These are phyloP conservation scores for Hygrophorus russula DNA, from an alignment of 768 basidiomycete genomes.

Conservation along the genomic window DNA sequence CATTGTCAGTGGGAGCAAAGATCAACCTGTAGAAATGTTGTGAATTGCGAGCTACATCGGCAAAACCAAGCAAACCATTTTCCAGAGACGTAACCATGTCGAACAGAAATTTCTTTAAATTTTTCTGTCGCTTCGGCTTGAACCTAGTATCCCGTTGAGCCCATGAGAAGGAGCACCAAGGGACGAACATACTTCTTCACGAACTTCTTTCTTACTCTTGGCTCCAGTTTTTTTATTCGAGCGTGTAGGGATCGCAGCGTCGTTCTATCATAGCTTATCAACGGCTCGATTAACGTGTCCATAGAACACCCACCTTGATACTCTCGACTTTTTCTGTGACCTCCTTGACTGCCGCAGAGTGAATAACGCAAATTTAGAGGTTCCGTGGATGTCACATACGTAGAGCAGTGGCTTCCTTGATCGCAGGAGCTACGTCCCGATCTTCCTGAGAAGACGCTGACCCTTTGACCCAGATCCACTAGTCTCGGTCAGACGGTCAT, in stretches of 20 bases:
- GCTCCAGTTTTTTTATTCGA: slow-evolving; percentile 63
- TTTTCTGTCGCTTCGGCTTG: slow-evolving; percentile 49
- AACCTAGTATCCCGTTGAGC: slow-evolving; percentile 24
- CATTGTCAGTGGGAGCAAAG: slow-evolving; percentile 49
- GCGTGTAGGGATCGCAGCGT: slow-evolving; percentile 51
- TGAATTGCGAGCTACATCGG: not conserved
- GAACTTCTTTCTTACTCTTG: slow-evolving; percentile 65
- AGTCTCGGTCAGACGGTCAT: not conserved
- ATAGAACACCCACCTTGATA: slow-evolving; percentile 37
- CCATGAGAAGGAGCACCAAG: not conserved
- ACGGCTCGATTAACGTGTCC: not conserved
- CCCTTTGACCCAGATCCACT: slow-evolving; percentile 62
- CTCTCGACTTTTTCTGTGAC: slow-evolving; percentile 44
- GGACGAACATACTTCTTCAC: slow-evolving; percentile 44
- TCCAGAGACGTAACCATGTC: slow-evolving; percentile 42
- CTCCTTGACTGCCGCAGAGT: slow-evolving; percentile 34
- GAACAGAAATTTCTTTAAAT: slow-evolving; percentile 47
- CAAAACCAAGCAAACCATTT: slow-evolving; percentile 45
- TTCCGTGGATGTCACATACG: slow-evolving; percentile 21
- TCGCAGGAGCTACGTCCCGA: slow-evolving; percentile 19
- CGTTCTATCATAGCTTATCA: slow-evolving; percentile 31
- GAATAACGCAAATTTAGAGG: not conserved
- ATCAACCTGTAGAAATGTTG: slow-evolving; percentile 38
- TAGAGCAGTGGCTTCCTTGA: slow-evolving; percentile 28
- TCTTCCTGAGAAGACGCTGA: slow-evolving; percentile 15